These are phyloP conservation scores for Lignosus rhinocerotis DNA, from an alignment of 1,284 basidiomycete genomes.

Conservation along the genomic window DNA sequence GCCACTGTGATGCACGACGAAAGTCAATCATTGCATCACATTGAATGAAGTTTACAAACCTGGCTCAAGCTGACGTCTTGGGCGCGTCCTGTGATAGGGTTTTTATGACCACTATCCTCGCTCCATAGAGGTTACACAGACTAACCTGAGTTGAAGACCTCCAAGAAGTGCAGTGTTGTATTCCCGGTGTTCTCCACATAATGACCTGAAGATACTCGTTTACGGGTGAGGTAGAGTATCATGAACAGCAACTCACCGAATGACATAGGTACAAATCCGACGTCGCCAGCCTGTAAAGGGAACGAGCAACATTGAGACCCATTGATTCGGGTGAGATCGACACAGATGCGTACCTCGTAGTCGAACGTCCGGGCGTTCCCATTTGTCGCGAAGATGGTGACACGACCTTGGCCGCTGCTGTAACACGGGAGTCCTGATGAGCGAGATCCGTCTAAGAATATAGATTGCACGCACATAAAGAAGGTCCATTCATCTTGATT, in stretches of 20 bases:
- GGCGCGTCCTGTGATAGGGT: constrained; percentile 43
- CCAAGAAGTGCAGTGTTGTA: constrained; percentile 60
- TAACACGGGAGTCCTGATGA: neutral
- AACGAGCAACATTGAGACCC: neutral
- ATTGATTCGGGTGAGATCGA: neutral
- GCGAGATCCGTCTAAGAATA: constrained; percentile 1
- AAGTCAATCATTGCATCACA: neutral
- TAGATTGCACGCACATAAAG: constrained; percentile 38
- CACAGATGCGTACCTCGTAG: constrained; percentile 45
- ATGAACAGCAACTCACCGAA: constrained; percentile 39
- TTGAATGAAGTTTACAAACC: constrained; percentile 30
- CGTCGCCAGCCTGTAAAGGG: constrained; percentile 53
- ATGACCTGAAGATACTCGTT: constrained; percentile 43
- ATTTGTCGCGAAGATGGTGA: constrained; percentile 65
- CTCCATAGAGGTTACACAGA: neutral
- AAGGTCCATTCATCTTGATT: constrained; percentile 70
- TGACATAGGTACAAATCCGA: constrained; percentile 62
- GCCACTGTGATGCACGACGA: constrained; percentile 48
- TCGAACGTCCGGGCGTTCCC: constrained; percentile 70
- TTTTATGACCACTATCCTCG: neutral
- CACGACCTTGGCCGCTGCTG: constrained; percentile 57
- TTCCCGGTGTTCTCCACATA: constrained; percentile 75
- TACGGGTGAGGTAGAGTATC: no score
- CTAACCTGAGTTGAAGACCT: constrained; percentile 62
- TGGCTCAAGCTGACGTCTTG: constrained; percentile 67